A percentile compares a stretch with the other conserved stretches of the same genome.
Evolutionary conservation across 345 rosid genomes (phyloP).

Genomic region (Hibiscus tridactylites): DNA sequence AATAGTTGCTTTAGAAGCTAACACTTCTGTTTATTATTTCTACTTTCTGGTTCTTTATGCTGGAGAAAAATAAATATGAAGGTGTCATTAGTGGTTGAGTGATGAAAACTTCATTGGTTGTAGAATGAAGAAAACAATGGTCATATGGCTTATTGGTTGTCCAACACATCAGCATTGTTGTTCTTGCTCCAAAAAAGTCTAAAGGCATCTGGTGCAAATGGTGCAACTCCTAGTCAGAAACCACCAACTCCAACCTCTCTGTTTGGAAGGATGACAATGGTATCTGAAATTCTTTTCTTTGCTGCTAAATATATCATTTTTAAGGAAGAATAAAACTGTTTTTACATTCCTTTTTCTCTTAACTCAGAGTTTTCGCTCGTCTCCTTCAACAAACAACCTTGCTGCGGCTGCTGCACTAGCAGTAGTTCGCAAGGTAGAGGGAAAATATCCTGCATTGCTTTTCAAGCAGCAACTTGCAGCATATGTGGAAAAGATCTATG

Average conservation of each 20-base stretch:
- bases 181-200: slow-evolving; percentile 84
- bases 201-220: slow-evolving; percentile 59
- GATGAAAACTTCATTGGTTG: slow-evolving; percentile 7
- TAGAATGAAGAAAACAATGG: slow-evolving; percentile 89
- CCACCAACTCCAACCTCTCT: slow-evolving; percentile 80
- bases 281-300: slow-evolving; percentile 17
- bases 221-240: slow-evolving; percentile 52
- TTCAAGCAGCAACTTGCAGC: slow-evolving; percentile 99
- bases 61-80: not conserved
- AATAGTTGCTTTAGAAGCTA: not conserved
- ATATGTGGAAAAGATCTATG: slow-evolving; percentile 90
- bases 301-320: slow-evolving; percentile 8
- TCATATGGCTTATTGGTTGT: slow-evolving; percentile 96
- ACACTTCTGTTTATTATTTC: not conserved
- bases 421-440: slow-evolving; percentile 87
- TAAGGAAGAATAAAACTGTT: not conserved
- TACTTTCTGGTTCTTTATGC: not conserved
- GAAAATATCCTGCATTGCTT: slow-evolving; percentile 94
- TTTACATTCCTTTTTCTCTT: slow-evolving; percentile 12
- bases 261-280: slow-evolving; percentile 98
- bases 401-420: slow-evolving; percentile 67
- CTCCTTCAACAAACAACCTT: slow-evolving; percentile 72
- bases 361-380: slow-evolving; percentile 87
- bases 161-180: slow-evolving; percentile 75
- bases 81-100: not conserved